Evolutionary conservation across 495 filamentous ascomycete genomes (phyloP), one percentile per base, ranked within the genome.

Genomic region (Penicillium pancosmium): DNA sequence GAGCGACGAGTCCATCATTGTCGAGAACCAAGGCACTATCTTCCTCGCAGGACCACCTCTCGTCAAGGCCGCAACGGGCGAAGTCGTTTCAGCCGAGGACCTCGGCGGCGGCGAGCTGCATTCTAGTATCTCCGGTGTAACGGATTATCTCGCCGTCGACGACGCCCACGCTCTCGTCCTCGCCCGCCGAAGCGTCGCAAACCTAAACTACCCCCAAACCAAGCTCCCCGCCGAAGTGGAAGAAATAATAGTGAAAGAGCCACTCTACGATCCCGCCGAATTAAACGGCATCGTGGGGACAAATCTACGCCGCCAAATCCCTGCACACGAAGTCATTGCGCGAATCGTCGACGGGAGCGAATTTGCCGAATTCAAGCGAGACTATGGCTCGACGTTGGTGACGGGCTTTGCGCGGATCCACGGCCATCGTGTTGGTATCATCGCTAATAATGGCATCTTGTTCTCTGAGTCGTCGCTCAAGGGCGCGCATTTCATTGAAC

Each of bases 391-490:
- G 3, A 97, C 92, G 0, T 85, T 98, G 3, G 90, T 98, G 3
- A 98, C 94, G 0, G 93, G 94, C 25, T 98, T 98, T 70, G 93
- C 90, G 1, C 80, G 78, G 57, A 97, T 98, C 67, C 90, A 97
- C 73, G 91, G 92, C 33, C 89, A 96, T 56, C 90, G 86, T 41
- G 90, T 98, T 16, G 94, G 94, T 50, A 97, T 98, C 60, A 78
- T 98, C 5, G 94, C 93, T 51, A 98, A 98, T 80, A 96, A 98
- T 68, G 95, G 95, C 51, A 96, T 98, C 63, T 80, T 98, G n/a
- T 97, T 97, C 82, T 93, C 91, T 38, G 86, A 90, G 63, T 91
- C 89, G 15, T 86, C 91, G 4, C 83, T 97, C 49, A 98, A 98
- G 73, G 94, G 94, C 11, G 92, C 94, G 5, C 94, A 98, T 74